Base-by-base conservation (phyloP, 192 early-diverging fungal species). In the Backusella australiensis region DNA sequence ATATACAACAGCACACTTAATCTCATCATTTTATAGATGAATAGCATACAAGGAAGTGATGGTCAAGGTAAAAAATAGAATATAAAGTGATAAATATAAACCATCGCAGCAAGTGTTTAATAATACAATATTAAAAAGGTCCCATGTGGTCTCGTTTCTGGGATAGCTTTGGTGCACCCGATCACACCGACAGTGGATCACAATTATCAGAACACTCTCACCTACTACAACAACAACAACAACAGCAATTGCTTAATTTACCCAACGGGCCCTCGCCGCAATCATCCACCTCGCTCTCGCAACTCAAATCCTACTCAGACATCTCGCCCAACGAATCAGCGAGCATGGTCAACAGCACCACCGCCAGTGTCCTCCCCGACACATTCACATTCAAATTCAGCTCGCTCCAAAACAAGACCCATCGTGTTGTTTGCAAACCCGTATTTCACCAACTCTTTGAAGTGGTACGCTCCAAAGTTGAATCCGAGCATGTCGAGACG, bases 341-440 rank as follows among this genome's bases (percentile, higher is more conserved):
- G 15, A 86, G 85, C n/a, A 72, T 77, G 70, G 76, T 80, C 1
- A 83, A 85, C 17, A 83, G 85, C n/a, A 14, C 32, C 11, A 15
- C 26, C 42, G 15, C 70, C 8, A 71, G 42, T 21, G 70, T 46
- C 56, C 9, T 63, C 11, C 56, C 56, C 0, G 52, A 42, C 71
- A 80, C 78, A 1, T 90, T 88, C 66, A 76, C 88, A 2, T 95
- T 95, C 85, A 95, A 95, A 85, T 93, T 95, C 83, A 93, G 90
- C 77, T 89, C 90, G 1, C 86, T 86, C 15, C 85, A 86, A 41
- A 90, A 90, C 63, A 93, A 91, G 77, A 90, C 90, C 3, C 94
- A 96, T 75, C 90, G 94, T 34, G 89, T 96, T 72, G 90, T 90
- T 6, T 86, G 89, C 3, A 81, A 84, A 53, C 85, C 79, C 21